A percentile compares a stretch with the other conserved stretches of the same genome.
Evolutionary conservation across 768 basidiomycete genomes (phyloP).

Genomic region (Rhizopogon vesiculosus): DNA sequence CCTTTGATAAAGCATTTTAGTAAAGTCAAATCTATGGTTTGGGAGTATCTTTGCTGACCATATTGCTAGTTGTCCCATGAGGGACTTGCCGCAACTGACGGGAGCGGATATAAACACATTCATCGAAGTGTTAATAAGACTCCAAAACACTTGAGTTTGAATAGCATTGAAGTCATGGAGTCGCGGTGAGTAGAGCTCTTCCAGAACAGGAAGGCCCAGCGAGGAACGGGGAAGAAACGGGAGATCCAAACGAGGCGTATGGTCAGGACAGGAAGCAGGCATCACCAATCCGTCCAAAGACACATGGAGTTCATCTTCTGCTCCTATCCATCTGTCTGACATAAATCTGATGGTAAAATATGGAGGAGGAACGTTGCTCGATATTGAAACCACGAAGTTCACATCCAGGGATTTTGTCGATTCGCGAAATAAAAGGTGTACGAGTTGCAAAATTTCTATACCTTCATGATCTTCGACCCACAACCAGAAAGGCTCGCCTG

Average conservation of each 20-base stretch:
- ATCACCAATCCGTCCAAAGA: constrained; percentile 68
- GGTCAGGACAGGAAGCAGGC: constrained; percentile 56
- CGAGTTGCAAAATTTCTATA: constrained; percentile 76
- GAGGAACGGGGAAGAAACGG: constrained; percentile 65
- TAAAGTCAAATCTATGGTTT: background rate
- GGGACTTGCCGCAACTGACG: constrained; percentile 75
- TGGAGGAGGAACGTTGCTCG: constrained; percentile 50
- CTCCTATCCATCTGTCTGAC: constrained; percentile 92
- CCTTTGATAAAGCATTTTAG: constrained; percentile 35
- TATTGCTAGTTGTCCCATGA: constrained; percentile 60
- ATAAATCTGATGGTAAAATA: constrained; percentile 72
- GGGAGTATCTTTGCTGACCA: constrained; percentile 50
- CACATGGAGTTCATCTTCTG: constrained; percentile 69
- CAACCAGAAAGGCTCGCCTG: constrained; percentile 85
- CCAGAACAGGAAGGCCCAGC: constrained; percentile 40
- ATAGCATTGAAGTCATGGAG: constrained; percentile 71
- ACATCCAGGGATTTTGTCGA: constrained; percentile 54
- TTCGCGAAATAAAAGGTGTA: constrained; percentile 67
- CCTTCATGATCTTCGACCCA: constrained; percentile 90
- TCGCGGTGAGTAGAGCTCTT: constrained; percentile 39
- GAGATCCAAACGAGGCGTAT: constrained; percentile 62
- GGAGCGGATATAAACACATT: constrained; percentile 79
- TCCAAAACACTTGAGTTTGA: constrained; percentile 90
- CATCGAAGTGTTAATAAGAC: constrained; percentile 55
- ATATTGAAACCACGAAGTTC: constrained; percentile 80